Base-by-base conservation (phyloP, 2,329 filamentous ascomycete species). In the Fusarium sp. region DNA sequence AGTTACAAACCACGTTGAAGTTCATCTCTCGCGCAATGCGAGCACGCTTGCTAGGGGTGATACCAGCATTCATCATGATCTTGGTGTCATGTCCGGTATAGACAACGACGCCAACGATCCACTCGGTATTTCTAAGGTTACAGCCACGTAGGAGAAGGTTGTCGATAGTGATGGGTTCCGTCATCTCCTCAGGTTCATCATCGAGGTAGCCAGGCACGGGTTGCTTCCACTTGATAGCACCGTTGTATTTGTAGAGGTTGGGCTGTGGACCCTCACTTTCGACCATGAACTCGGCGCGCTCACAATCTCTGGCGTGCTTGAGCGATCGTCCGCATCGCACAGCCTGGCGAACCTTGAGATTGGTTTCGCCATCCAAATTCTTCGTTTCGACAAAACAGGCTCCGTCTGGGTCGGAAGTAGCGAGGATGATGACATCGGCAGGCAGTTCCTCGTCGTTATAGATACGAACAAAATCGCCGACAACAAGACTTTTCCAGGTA, bases 301-400 rank as follows among this genome's bases (percentile, higher is more conserved):
- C 96, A 78, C 96, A 98, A 76, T 99, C 94, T 60, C 91, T 88
- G 15, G 96, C 96, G 78, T 98, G 94, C 76, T 90, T 93, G 62
- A 99, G 85, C 46, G 88, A 84, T 53, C 92, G 90, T 14, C 94
- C 92, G 75, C 93, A 96, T 67, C 95, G 92, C 41, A 99, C 85
- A 20, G 96, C 93, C 75, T 95, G 92, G 61, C 96, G 91, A 65
- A 97, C 94, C 80, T 99, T 99, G 66, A 99, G 82, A 74, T 99
- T 99, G 4, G 96, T 99, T 81, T 99, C 96, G 50, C 96, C 96
- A 75, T 99, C 96, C 82, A 99, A 78, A 77, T 97, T 98, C 83
- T 98, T 99, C 4, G 96, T 99, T 80, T 99, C 96, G 22, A 99
- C 92, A 73, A 97, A 99, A 79, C 96, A 99, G 37, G 93, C 93